Evolutionary conservation across 306 rosid genomes (phyloP).

Genomic region (Luffa aegyptiaca): DNA sequence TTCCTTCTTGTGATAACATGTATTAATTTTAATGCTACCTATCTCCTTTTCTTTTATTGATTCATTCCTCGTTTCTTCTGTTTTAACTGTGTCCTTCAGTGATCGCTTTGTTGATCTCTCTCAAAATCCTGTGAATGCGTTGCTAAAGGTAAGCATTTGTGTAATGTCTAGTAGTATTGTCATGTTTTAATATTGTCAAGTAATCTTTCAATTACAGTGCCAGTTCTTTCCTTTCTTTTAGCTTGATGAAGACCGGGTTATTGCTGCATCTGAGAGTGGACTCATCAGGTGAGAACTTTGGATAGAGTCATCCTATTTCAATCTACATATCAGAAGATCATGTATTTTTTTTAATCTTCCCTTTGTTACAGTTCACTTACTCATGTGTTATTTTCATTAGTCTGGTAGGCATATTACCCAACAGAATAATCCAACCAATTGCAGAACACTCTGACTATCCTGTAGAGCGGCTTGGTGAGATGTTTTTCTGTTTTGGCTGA

Average conservation of each 20-base stretch:
- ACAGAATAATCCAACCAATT: constrained; percentile 79
- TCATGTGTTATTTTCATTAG: constrained; percentile 21
- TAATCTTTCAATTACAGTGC: background rate
- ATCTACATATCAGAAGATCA: constrained; percentile 9
- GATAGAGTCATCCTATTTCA: constrained; percentile 5
- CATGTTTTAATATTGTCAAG: background rate
- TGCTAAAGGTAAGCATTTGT: constrained; percentile 56
- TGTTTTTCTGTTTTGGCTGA: constrained; percentile 7
- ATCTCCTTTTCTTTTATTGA: constrained; percentile 3
- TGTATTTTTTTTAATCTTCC: background rate
- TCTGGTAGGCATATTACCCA: constrained; percentile 78
- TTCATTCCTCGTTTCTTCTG: constrained; percentile 13
- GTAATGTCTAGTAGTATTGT: background rate
- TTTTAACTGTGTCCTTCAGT: constrained; percentile 31
- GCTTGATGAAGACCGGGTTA: constrained; percentile 93
- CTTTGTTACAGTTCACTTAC: background rate
- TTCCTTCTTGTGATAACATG: background rate
- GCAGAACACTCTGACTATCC: constrained; percentile 89
- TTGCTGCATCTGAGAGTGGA: constrained; percentile 87
- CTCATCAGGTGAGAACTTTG: constrained; percentile 67
- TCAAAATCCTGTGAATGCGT: constrained; percentile 61
- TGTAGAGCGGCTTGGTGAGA: constrained; percentile 78
- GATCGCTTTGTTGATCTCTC: constrained; percentile 75
- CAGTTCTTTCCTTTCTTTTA: constrained; percentile 17
- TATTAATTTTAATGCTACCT: background rate